Evolutionary conservation across 2,329 filamentous ascomycete genomes (phyloP).

Genomic region (Penicillium sp.): DNA sequence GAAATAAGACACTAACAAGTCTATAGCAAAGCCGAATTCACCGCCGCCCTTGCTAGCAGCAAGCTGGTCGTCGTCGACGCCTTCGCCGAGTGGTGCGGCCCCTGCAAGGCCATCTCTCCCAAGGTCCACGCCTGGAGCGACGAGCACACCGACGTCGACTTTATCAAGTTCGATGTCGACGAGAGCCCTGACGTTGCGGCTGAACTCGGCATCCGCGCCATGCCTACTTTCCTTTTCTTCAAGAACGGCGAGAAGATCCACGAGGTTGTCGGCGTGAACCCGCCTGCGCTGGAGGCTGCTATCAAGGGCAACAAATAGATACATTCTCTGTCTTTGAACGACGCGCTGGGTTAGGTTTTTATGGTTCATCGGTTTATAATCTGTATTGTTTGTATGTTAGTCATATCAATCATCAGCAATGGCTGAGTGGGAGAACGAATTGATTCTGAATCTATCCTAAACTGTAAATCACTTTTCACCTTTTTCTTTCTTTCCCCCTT

Average conservation of each 20-base stretch:
- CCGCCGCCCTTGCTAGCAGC: conserved; percentile 44
- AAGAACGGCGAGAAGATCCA: conserved; percentile 69
- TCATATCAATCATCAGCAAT: neutral
- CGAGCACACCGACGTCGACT: conserved; percentile 59
- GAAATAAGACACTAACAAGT: conserved; percentile 11
- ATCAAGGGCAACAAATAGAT: conserved; percentile 22
- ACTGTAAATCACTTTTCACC: neutral
- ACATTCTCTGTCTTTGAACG: neutral
- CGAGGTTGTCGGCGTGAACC: conserved; percentile 78
- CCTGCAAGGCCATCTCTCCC: conserved; percentile 88
- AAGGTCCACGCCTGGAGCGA: conserved; percentile 62
- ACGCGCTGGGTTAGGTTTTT: neutral
- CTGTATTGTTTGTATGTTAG: neutral
- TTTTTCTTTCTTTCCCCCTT: too few species aligned
- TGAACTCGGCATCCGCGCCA: conserved; percentile 77
- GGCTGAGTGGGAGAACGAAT: neutral
- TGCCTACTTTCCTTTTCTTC: conserved; percentile 89
- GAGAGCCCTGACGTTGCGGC: conserved; percentile 69
- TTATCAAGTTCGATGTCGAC: conserved; percentile 91
- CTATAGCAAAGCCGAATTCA: conserved; percentile 57
- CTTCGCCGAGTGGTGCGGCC: conserved; percentile 88
- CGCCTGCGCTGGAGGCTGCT: conserved; percentile 56
- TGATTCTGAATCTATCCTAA: too few species aligned
- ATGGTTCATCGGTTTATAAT: neutral
- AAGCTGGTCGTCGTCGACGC: conserved; percentile 74